Percentiles rank a stretch among this genome's conserved stretches.
phyloP scores from a whole-genome alignment of 116 monocot genomes.

The Zostera marina region DNA sequence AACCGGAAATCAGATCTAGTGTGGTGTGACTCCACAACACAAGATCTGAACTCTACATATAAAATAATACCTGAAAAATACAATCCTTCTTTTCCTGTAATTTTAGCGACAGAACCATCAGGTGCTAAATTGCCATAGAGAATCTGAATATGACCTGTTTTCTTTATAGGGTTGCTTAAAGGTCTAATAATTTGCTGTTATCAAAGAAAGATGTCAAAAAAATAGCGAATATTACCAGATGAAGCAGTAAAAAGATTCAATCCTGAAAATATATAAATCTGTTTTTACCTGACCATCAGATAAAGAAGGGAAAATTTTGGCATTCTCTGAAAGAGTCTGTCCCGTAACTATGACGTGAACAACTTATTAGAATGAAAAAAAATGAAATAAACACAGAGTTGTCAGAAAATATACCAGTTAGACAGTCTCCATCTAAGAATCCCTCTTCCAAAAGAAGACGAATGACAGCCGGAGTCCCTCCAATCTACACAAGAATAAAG shows the following conservation, averaged over 20 bases:
- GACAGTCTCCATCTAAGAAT: slow-evolving; percentile 77
- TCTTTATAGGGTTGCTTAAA: slow-evolving; percentile 69
- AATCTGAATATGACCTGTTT: slow-evolving; percentile 93
- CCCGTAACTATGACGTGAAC: slow-evolving; percentile 56
- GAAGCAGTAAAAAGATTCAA: not conserved
- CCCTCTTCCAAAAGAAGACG: slow-evolving; percentile 74
- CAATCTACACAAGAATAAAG: slow-evolving; percentile 34
- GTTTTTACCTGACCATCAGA: slow-evolving; percentile 68
- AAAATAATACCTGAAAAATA: slow-evolving; percentile 60
- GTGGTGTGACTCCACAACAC: too few species aligned
- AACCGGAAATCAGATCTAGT: too few species aligned
- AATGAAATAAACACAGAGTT: not conserved
- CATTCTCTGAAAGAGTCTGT: slow-evolving; percentile 89
- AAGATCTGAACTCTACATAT: too few species aligned
- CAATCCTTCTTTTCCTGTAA: slow-evolving; percentile 97
- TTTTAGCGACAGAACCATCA: slow-evolving; percentile 96
- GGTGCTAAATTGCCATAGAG: slow-evolving; percentile 96
- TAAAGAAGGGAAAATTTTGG: slow-evolving; percentile 54
- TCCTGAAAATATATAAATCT: not conserved
- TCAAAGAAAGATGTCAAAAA: not conserved
- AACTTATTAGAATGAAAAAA: not conserved
- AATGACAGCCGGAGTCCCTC: slow-evolving; percentile 88
- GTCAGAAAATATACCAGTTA: slow-evolving; percentile 41
- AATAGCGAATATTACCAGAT: too few species aligned
- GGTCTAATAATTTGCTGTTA: slow-evolving; percentile 84